Base-by-base conservation (phyloP, 2,329 filamentous ascomycete species). In the Trichoderma oligosporum region DNA sequence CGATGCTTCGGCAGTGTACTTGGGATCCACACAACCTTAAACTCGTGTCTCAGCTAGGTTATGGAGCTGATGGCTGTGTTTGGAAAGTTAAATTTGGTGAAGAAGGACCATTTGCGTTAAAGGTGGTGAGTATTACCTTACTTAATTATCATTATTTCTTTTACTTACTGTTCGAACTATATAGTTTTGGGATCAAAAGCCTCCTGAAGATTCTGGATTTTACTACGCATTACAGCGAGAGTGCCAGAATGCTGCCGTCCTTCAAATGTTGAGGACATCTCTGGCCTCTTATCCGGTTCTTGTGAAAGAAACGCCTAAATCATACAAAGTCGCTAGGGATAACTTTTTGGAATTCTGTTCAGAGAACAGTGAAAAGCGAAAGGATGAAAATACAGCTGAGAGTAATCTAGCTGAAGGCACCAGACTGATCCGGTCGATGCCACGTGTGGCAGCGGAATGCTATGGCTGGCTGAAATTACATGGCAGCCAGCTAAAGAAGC, bases 211-310 rank as follows among this genome's bases (percentile, higher is more conserved):
- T 8, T 14, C 27, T 8, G 36, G 41, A 1, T 9, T 29, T 5
- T 60, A 57, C 25, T 60, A 57, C 46, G 33, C 58, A n/a, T 38
- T 57, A 44, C 53, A 60, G 41, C 39, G 58, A 16, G 58, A 60
- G 38, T 52, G 58, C 39, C 46, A 57, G 9, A 60, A 60, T n/a
- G 54, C 46, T 11, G 58, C 53, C 7, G 33, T 60, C 9, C 33
- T 60, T 29, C 58, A 60, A 27, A 49, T 59, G 57, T 52, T 60
- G 38, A 38, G 47, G 39, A 46, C 58, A 6, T 20, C 58, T 16
- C n/a, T 42, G 5, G 31, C 31, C 20, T 44, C 12, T 3, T 24
- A 36, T 3, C 39, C 53, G n/a, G 44, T 60, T 11, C 9, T 60
- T 7, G 39, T 60, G 8, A 45, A 47, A 31, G 25, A 18, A 8